Percentiles rank a stretch among this genome's conserved stretches.
Evolutionary conservation across 2,329 filamentous ascomycete species (phyloP).

Genomic region (Calonectria pauciramosa): DNA sequence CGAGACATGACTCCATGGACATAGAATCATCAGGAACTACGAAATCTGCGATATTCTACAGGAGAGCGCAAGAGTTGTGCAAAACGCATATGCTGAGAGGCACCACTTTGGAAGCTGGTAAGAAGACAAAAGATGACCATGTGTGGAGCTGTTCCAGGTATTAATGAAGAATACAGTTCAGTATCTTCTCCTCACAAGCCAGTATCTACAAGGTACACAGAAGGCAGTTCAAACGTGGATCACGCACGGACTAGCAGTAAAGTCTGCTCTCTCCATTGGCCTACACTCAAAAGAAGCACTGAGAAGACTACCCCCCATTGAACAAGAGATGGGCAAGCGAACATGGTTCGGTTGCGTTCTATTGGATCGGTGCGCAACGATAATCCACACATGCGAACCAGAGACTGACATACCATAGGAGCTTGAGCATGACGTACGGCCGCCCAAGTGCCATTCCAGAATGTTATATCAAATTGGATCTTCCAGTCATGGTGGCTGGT

Average conservation of each 20-base stretch:
- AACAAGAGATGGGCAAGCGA: constrained; percentile 61
- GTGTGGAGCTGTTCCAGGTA: not conserved
- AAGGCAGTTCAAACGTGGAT: constrained; percentile 67
- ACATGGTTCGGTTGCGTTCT: constrained; percentile 55
- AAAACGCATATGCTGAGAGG: constrained; percentile 55
- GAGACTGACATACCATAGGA: not conserved
- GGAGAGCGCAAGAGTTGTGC: constrained; percentile 59
- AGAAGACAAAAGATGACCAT: not conserved
- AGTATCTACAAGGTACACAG: constrained; percentile 68
- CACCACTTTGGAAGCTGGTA: constrained; percentile 58
- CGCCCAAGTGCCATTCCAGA: constrained; percentile 31
- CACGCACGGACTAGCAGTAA: constrained; percentile 65
- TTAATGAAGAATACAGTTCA: constrained; percentile 52
- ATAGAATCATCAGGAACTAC: constrained; percentile 42
- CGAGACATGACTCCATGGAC: constrained; percentile 39
- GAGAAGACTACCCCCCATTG: constrained; percentile 52
- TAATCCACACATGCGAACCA: not conserved
- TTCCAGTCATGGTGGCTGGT: not conserved
- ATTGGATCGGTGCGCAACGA: constrained; percentile 28
- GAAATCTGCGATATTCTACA: constrained; percentile 61
- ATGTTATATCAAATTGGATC: constrained; percentile 26
- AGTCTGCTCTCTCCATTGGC: constrained; percentile 64
- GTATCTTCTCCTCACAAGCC: constrained; percentile 61
- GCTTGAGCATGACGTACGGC: constrained; percentile 30
- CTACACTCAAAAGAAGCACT: constrained; percentile 60